Percentiles rank a stretch among this genome's conserved stretches.
phyloP scores from a whole-genome alignment of 2,329 filamentous ascomycete species.

The Pseudocercospora vitis region DNA sequence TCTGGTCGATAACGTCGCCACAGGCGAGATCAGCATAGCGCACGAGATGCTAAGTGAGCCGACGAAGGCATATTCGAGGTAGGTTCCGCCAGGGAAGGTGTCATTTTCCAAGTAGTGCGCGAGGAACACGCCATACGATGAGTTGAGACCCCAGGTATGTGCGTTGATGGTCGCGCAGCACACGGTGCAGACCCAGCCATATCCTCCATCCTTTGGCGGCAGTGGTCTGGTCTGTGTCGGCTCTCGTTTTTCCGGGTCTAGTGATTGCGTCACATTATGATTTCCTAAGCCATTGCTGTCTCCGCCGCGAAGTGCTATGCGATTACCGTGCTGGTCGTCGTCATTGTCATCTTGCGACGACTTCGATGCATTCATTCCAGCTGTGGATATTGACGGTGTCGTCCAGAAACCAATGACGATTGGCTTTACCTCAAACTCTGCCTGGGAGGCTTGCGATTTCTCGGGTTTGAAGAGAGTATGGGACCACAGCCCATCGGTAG shows the following conservation, averaged over 20 bases:
- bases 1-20: conserved; percentile 63
- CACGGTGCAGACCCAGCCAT: conserved; percentile 58
- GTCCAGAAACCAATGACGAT: neutral
- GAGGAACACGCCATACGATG: conserved; percentile 69
- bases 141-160: conserved; percentile 48
- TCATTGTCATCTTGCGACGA: neutral
- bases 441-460: neutral
- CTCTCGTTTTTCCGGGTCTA: conserved; percentile 7
- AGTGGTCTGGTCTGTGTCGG: neutral
- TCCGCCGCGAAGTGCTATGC: neutral
- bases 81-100: conserved; percentile 62
- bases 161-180: conserved; percentile 47
- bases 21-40: conserved; percentile 67
- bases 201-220: conserved; percentile 54
- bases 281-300: neutral
- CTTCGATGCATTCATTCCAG: conserved; percentile 7
- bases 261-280: neutral
- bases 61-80: conserved; percentile 74
- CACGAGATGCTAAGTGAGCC: conserved; percentile 67
- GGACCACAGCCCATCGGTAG: too few species aligned
- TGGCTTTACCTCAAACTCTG: neutral
- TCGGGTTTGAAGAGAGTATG: too few species aligned
- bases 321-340: neutral
- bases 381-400: neutral
- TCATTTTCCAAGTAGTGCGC: conserved; percentile 70